phyloP scores from a whole-genome alignment of 176 grass and related monocot species.

The Typha latifolia region DNA sequence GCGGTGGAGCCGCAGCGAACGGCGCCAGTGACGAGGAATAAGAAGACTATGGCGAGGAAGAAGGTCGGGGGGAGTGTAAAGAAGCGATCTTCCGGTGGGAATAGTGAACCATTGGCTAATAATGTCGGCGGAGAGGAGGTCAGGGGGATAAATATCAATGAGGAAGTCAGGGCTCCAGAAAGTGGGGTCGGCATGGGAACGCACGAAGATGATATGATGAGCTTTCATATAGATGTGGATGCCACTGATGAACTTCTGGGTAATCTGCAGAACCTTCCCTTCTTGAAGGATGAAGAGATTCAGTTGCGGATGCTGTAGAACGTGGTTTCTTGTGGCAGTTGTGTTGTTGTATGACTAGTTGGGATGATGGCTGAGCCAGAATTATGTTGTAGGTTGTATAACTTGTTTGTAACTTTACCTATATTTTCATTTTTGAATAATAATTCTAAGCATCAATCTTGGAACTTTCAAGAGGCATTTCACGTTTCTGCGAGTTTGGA shows the following conservation, averaged over 20 bases:
- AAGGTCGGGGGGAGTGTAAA: conserved; percentile 34
- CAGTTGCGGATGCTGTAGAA: conserved; percentile 34
- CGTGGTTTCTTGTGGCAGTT: background rate
- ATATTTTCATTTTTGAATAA: background rate
- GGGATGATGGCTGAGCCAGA: background rate
- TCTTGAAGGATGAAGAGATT: conserved; percentile 50
- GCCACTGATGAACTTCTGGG: conserved; percentile 55
- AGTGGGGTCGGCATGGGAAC: conserved; percentile 17
- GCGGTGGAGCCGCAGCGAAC: conserved; percentile 8
- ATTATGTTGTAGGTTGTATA: conserved; percentile 1
- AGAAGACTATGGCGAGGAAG: conserved; percentile 68
- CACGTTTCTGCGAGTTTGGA: background rate
- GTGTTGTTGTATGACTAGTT: background rate
- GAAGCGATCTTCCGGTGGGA: conserved; percentile 20
- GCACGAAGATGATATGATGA: conserved; percentile 35
- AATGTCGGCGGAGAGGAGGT: conserved; percentile 28
- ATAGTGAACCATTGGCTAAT: conserved; percentile 25
- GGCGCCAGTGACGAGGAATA: conserved; percentile 13
- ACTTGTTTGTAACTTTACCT: background rate
- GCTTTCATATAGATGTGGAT: conserved; percentile 69
- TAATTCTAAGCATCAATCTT: background rate
- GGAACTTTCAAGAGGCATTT: background rate
- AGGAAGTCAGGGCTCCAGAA: conserved; percentile 48
- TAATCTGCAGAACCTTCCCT: conserved; percentile 51
- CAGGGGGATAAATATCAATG: conserved; percentile 78